Base-by-base conservation (phyloP, 352 stramenopile species). In the Pythium pyrilobum region DNA sequence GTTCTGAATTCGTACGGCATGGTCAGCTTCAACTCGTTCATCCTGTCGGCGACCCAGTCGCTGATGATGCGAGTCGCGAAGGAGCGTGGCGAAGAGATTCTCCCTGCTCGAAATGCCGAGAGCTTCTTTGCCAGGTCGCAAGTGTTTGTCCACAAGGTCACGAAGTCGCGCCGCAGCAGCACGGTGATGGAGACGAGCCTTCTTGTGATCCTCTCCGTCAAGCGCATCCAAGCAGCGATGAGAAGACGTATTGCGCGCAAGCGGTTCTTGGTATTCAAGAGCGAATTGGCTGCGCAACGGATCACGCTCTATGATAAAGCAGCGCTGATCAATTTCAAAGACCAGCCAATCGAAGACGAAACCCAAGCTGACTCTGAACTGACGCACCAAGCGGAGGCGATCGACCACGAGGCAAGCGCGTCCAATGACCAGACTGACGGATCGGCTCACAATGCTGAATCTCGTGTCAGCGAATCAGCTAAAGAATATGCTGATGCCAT, bases 21-120 rank as follows among this genome's bases (percentile, higher is more conserved):
- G 13, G 57, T 75, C 48, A 65, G 53, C 36, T 76, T 79, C 33
- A 59, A 68, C 27, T 40, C 64, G 21, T 79, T 79, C 52, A 56
- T 79, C 11, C 27, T 70, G n/a, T 66, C 69, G 2, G 65, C 64
- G 0, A 54, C 69, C 2, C 62, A 74, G 25, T 33, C 41, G 18
- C 40, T 74, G 18, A 79, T 79, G 69, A 33, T 52, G 18, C 44
- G 23, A 9, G 44, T 79, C 2, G 59, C 59, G 15, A 34, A 61
- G 4, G 64, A 69, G 29, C 66, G 66, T 23, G 57, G 61, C 2
- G 69, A 79, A 16, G 32, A 46, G 9, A 73, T 79, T 21, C 3
- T 60, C 10, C 52, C 58, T 7, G 54, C 66, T 10, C 54, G 50
- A 27, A 38, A 39, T 2, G 44, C 39, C 24, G 41, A 55, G 3